Evolutionary conservation across 2,329 filamentous ascomycete species (phyloP), one percentile per base, ranked within the genome.

Genomic region (Talaromyces sp.): DNA sequence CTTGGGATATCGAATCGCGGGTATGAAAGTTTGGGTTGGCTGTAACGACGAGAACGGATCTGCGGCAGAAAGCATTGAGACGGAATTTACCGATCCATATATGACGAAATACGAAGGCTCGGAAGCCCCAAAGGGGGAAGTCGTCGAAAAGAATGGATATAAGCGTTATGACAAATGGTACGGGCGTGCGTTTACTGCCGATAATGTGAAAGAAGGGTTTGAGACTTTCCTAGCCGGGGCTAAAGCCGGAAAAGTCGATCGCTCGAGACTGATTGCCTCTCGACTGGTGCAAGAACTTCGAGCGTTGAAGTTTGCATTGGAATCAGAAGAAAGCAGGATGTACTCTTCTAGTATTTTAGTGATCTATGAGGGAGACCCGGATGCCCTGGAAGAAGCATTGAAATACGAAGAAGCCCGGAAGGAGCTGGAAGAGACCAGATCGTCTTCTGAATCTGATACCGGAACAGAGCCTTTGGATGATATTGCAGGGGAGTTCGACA

Each of bases 121-220:
- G 0, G 78, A 83, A 21, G 77, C 83, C 51, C 67, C 63, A 17
- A 73, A 72, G 54, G 67, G 70, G 10, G 66, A 74, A 56, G 67
- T 75, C 11, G 73, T 81, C 56, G 77, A 79, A 53, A 75, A 77
- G 28, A 77, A 78, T 33, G 77, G 78, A 10, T 86, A 83, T 66
- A 80, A 79, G 66, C 78, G 80, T 13, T 88, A 85, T 67, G 84
- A 86, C 68, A 88, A 87, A 67, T 79, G 82, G 73, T 88, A 87
- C 63, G 85, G 85, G 3, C 79, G 85, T 28, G 78, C 79, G 1
- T 84, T 87, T 68, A 78, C 68, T 10, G 76, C 76, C 0, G 72
- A 80, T 1, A 84, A 80, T 61, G 79, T 87, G 13, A 75, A 77
- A 19, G 75, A 81, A 28, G 85, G 80, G 0, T 85, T 88, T 60